These are phyloP conservation scores for Euryodendron excelsum DNA, from an alignment of 148 eudicot species.

Conservation along the genomic window DNA sequence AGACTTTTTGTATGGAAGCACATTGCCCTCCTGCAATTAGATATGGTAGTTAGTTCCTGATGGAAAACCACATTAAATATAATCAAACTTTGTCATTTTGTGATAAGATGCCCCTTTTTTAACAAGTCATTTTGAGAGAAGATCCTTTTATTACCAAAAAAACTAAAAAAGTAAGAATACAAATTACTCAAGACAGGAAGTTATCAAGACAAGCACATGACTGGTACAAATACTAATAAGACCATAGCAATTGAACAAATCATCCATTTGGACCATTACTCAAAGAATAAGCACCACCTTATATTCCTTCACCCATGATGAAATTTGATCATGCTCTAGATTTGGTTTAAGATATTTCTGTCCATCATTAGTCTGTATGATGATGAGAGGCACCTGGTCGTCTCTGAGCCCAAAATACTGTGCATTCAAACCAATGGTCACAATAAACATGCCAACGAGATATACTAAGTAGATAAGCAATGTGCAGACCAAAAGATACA, in stretches of 20 bases:
- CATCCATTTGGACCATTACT: neutral
- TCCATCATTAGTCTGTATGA: conserved; percentile 74
- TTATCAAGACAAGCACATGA: neutral
- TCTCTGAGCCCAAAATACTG: conserved; percentile 87
- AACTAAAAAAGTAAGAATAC: neutral
- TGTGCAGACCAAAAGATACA: neutral
- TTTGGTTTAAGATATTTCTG: conserved; percentile 74
- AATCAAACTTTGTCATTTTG: neutral
- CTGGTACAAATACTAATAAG: too few species aligned
- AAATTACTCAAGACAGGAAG: neutral
- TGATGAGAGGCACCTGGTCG: conserved; percentile 77
- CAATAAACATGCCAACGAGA: neutral
- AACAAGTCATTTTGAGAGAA: neutral
- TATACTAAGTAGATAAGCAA: conserved; percentile 1
- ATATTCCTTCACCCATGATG: conserved; percentile 77
- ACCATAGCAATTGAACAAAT: too few species aligned
- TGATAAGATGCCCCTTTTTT: too few species aligned
- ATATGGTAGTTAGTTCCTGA: neutral
- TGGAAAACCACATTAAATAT: neutral
- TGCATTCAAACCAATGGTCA: conserved; percentile 14
- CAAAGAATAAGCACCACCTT: conserved; percentile 39
- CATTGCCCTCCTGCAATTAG: conserved; percentile 53
- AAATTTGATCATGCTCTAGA: conserved; percentile 71
- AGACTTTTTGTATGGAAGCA: conserved; percentile 50
- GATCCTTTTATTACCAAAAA: neutral